Conservation (phyloP, 73 alveolate genomes). For the Paramecium tetraurelia region DNA sequence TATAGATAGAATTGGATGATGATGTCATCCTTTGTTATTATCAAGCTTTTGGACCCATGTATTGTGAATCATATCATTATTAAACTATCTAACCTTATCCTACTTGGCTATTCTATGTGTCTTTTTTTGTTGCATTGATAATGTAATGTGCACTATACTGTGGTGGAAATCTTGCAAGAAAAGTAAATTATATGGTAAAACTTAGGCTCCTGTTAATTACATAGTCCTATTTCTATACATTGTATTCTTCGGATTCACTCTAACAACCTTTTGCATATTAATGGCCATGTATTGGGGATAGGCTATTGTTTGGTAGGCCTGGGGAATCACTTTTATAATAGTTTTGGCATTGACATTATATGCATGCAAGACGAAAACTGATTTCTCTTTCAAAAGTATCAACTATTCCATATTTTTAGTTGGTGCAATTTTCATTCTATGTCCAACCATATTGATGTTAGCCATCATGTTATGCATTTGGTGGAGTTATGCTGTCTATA, state of each 20-base stretch:
- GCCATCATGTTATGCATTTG: background rate
- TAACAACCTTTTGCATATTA: background rate
- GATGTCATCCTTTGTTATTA: no score
- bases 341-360: background rate
- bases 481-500: background rate
- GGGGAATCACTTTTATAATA: constrained; percentile 4
- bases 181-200: background rate
- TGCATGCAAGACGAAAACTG: background rate
- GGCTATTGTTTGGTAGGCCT: constrained; percentile 4
- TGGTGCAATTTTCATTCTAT: background rate
- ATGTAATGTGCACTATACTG: background rate
- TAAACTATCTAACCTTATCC: background rate
- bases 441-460: background rate
- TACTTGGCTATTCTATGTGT: background rate
- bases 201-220: background rate
- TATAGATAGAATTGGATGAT: background rate
- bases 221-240: background rate
- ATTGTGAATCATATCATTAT: no score
- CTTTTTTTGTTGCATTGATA: background rate
- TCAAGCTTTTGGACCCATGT: background rate
- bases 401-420: background rate
- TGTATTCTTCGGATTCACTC: background rate
- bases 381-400: background rate
- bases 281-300: background rate
- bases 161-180: constrained; percentile 10